phyloP scores from a whole-genome alignment of 495 filamentous ascomycete genomes.

The Physcia stellaris region DNA sequence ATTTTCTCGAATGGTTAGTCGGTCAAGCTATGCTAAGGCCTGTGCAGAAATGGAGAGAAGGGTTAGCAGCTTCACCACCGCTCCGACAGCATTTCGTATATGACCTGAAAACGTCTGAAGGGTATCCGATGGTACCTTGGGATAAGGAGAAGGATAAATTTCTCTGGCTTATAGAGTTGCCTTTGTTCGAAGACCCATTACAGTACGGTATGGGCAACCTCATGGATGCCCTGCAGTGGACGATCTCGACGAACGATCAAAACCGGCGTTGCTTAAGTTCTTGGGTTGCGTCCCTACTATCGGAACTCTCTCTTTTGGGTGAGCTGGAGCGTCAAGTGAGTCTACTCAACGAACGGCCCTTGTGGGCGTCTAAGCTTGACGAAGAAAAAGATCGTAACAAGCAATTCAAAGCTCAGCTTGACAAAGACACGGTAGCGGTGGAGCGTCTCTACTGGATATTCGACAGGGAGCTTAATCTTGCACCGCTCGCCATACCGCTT shows the following conservation, averaged over 20 bases:
- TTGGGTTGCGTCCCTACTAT: slow-evolving; percentile 21
- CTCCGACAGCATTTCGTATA: slow-evolving; percentile 21
- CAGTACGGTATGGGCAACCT: slow-evolving; percentile 18
- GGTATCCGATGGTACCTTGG: slow-evolving; percentile 6
- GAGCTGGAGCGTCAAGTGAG: slow-evolving; percentile 28
- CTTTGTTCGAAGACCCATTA: slow-evolving; percentile 16
- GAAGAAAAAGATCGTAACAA: too few relatives aligned
- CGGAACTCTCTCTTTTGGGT: slow-evolving; percentile 29
- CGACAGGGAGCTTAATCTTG: slow-evolving; percentile 3
- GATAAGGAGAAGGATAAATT: slow-evolving; percentile 14
- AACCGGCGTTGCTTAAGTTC: slow-evolving; percentile 25
- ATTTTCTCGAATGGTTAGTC: slow-evolving; percentile 22
- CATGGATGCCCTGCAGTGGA: slow-evolving; percentile 32
- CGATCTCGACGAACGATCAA: slow-evolving; percentile 23
- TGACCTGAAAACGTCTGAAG: slow-evolving; percentile 7
- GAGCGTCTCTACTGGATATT: too few relatives aligned
- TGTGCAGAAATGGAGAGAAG: slow-evolving; percentile 14
- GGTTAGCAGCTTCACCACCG: slow-evolving; percentile 21
- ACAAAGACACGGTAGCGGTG: too few relatives aligned
- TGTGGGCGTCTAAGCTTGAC: too few relatives aligned
- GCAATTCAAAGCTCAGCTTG: slow-evolving; percentile 10
- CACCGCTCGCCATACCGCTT: slow-evolving; percentile 17
- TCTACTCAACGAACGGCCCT: slow-evolving; percentile 32
- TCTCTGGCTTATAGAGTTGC: slow-evolving; percentile 20
- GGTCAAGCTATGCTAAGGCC: slow-evolving; percentile 15